Evolutionary conservation across 2,329 filamentous ascomycete species (phyloP).

Genomic region (Davidsoniella neocaledoniae): DNA sequence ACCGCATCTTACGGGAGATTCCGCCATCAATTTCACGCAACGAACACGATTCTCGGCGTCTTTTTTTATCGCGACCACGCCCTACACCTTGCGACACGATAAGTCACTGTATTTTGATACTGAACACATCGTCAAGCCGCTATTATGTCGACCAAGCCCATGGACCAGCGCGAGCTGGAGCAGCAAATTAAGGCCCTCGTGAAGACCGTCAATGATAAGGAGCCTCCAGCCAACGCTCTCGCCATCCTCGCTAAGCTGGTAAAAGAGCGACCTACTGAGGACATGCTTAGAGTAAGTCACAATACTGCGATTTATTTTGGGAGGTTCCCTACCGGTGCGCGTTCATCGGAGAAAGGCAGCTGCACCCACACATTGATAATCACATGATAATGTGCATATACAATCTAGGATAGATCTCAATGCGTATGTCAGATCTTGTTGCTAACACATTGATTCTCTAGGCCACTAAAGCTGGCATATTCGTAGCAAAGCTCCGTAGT

Average conservation of each 20-base stretch:
- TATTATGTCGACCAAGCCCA: slow-evolving; percentile 20
- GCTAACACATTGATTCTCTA: slow-evolving; percentile 17
- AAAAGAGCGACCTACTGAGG: slow-evolving; percentile 73
- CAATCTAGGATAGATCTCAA: not conserved
- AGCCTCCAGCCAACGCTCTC: slow-evolving; percentile 55
- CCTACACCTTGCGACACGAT: too few species aligned
- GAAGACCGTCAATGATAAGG: slow-evolving; percentile 61
- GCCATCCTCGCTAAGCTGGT: slow-evolving; percentile 63
- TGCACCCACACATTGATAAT: too few species aligned
- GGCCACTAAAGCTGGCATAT: slow-evolving; percentile 80
- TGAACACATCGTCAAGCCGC: too few species aligned
- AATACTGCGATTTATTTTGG: too few species aligned
- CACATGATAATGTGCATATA: not conserved
- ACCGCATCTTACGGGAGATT: not conserved
- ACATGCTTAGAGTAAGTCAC: slow-evolving; percentile 57
- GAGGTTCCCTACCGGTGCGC: too few species aligned
- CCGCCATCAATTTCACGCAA: not conserved
- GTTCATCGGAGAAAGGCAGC: too few species aligned
- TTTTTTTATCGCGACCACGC: too few species aligned
- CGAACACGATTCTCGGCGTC: too few species aligned
- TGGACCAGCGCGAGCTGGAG: slow-evolving; percentile 73
- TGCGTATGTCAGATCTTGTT: not conserved
- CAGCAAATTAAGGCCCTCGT: slow-evolving; percentile 60
- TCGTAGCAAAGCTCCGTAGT: slow-evolving; percentile 63
- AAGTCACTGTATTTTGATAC: too few species aligned